These are phyloP conservation scores for Phytophthora uliginosa DNA, from an alignment of 352 stramenopile species.

Conservation along the genomic window DNA sequence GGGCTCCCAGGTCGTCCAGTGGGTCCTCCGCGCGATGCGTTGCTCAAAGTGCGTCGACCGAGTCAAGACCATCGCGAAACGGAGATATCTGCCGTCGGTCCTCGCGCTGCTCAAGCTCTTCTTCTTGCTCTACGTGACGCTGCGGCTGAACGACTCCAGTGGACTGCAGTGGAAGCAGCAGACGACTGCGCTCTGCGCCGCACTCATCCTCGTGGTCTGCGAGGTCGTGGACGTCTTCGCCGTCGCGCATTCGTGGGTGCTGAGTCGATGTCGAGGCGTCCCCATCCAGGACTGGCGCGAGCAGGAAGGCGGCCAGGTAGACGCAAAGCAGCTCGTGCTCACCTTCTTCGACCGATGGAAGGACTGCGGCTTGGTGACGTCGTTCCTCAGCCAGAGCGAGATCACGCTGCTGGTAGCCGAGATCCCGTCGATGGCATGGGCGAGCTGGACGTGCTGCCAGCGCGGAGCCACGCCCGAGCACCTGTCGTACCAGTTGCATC, in stretches of 20 bases:
- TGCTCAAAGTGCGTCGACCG: not conserved
- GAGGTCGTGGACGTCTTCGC: slow-evolving; percentile 35
- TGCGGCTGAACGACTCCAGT: slow-evolving; percentile 20
- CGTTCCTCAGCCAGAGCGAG: slow-evolving; percentile 35
- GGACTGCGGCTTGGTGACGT: slow-evolving; percentile 34
- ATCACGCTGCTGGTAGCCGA: slow-evolving; percentile 20
- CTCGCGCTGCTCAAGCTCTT: slow-evolving; percentile 33
- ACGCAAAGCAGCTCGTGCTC: slow-evolving; percentile 23
- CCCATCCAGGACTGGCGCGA: slow-evolving; percentile 20
- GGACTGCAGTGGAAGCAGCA: slow-evolving; percentile 30
- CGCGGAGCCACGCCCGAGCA: slow-evolving; percentile 21
- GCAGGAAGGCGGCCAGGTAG: slow-evolving; percentile 6
- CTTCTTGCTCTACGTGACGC: slow-evolving; percentile 33
- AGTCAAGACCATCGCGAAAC: slow-evolving; percentile 1
- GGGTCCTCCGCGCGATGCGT: not conserved
- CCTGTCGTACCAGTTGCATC: slow-evolving; percentile 35
- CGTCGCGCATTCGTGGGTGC: slow-evolving; percentile 27
- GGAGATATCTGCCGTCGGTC: slow-evolving; percentile 20
- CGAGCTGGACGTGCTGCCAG: slow-evolving; percentile 27
- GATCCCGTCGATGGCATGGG: slow-evolving; percentile 30
- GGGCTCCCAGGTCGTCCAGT: slow-evolving; percentile 12
- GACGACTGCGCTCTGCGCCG: slow-evolving; percentile 24
- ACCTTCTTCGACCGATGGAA: slow-evolving; percentile 39
- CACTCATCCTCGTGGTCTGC: slow-evolving; percentile 33
- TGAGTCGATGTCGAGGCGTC: slow-evolving; percentile 18